phyloP scores from a whole-genome alignment of 129 eudicot genomes.

The Dittrichia graveolens region DNA sequence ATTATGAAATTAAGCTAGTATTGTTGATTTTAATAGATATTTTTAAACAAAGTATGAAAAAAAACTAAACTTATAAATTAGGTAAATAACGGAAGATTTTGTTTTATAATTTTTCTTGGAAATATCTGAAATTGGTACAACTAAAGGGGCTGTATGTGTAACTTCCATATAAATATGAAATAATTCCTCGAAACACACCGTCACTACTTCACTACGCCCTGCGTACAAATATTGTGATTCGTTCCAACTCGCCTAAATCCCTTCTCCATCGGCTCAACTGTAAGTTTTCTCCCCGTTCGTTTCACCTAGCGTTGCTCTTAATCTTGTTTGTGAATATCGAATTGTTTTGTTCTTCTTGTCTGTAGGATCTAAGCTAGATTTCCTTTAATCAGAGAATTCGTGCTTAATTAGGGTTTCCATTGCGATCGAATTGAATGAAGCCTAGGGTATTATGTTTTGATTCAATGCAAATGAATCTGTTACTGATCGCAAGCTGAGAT shows the following conservation, averaged over 20 bases:
- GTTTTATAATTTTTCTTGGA: background rate
- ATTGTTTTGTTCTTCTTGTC: background rate
- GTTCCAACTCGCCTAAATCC: conserved; percentile 5
- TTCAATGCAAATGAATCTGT: background rate
- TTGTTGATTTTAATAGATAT: too few relatives aligned
- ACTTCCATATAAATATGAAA: background rate
- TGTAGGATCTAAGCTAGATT: conserved; percentile 1
- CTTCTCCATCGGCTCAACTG: conserved; percentile 17
- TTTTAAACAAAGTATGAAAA: too few relatives aligned
- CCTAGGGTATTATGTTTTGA: background rate
- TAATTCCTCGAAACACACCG: conserved; percentile 15
- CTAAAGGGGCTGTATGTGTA: background rate
- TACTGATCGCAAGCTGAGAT: background rate
- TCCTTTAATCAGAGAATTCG: background rate
- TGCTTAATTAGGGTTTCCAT: background rate
- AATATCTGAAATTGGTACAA: too few relatives aligned
- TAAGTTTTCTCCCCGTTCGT: conserved; percentile 11
- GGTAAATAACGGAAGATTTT: too few relatives aligned
- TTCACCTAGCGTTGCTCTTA: background rate
- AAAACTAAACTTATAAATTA: too few relatives aligned
- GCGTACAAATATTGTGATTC: background rate
- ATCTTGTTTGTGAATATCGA: background rate
- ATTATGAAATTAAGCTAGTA: too few relatives aligned
- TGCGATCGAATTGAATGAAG: background rate
- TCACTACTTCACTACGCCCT: background rate